phyloP scores from a whole-genome alignment of 1,284 basidiomycete species.

The Trichosporon asahii region DNA sequence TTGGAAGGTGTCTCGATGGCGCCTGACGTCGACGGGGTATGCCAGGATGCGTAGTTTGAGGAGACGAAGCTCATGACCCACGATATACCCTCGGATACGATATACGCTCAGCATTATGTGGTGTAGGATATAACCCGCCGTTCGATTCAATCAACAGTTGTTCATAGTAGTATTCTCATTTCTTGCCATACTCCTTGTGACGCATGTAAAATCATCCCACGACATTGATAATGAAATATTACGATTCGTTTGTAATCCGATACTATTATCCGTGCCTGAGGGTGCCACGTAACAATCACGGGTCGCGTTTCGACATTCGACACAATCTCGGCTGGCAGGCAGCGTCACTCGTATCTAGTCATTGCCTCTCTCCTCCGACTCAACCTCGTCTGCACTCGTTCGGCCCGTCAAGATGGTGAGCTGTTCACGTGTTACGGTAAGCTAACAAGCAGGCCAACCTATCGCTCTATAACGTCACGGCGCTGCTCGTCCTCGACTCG shows the following conservation, averaged over 20 bases:
- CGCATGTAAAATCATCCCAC: neutral
- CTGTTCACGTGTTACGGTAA: neutral
- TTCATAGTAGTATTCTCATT: neutral
- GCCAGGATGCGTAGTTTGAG: conserved; percentile 17
- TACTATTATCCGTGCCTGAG: neutral
- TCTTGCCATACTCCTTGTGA: neutral
- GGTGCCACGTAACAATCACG: conserved; percentile 10
- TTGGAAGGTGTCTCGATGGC: conserved; percentile 28
- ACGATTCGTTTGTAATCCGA: too few relatives aligned
- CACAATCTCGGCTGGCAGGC: neutral
- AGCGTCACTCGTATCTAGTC: neutral
- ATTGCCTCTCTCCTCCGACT: neutral
- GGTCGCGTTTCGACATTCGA: conserved; percentile 9
- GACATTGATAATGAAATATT: neutral
- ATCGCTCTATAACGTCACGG: conserved; percentile 77
- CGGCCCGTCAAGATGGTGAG: conserved; percentile 1
- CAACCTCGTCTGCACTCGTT: neutral
- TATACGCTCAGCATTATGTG: conserved; percentile 4
- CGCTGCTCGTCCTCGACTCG: conserved; percentile 86
- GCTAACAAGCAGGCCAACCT: conserved; percentile 61
- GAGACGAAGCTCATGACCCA: conserved; percentile 2
- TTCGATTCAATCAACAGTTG: neutral
- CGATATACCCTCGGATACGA: neutral
- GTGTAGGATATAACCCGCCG: neutral
- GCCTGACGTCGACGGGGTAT: conserved; percentile 27